These are phyloP conservation scores for Cladosporium sp. DNA, from an alignment of 2,329 filamentous ascomycete genomes.

Conservation along the genomic window DNA sequence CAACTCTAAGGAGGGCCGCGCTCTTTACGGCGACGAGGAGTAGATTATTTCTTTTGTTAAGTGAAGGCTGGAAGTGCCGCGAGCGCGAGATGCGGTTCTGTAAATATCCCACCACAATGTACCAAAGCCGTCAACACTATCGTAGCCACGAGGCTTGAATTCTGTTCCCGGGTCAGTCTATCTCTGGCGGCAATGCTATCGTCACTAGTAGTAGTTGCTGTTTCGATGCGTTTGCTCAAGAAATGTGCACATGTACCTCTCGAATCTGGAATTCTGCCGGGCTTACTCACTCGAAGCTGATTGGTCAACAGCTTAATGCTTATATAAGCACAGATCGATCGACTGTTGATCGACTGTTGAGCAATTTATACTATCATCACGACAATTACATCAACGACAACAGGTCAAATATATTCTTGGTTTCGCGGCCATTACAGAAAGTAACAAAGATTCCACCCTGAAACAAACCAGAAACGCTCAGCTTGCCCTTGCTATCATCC, in stretches of 20 bases:
- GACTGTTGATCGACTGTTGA: neutral
- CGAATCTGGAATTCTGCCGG: neutral
- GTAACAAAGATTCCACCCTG: neutral
- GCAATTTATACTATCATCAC: neutral
- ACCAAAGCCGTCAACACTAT: constrained; percentile 11
- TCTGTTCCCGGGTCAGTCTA: too few species aligned
- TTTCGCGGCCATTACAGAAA: neutral
- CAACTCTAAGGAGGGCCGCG: constrained; percentile 74
- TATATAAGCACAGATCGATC: neutral
- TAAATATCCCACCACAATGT: constrained; percentile 15
- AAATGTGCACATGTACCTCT: neutral
- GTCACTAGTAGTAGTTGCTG: neutral
- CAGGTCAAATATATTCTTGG: too few species aligned
- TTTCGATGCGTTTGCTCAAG: neutral
- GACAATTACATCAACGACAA: neutral
- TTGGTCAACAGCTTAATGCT: neutral
- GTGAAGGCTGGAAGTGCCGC: constrained; percentile 7
- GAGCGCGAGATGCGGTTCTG: constrained; percentile 13
- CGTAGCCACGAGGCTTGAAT: neutral
- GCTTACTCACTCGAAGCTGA: neutral
- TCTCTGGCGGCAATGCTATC: neutral
- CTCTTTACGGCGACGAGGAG: constrained; percentile 51
- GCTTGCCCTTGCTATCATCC: neutral
- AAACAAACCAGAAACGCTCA: neutral
- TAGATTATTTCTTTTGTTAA: constrained; percentile 22